Conservation (phyloP, 2,329 filamentous ascomycete species). For the Aspergillus sergii region DNA sequence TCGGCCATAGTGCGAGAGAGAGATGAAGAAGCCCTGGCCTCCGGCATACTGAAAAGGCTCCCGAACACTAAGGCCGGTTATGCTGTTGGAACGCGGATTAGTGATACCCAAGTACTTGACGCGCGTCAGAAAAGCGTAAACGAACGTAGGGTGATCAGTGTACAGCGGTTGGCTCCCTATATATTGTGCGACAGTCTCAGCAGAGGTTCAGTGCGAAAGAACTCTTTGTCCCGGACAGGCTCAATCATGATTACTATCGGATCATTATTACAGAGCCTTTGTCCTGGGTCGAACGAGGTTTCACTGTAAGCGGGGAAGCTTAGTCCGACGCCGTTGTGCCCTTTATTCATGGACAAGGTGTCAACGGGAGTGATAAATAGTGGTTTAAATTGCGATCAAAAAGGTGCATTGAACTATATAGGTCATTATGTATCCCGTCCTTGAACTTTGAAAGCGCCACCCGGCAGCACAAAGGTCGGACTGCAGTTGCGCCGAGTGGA, state of each 20-base stretch:
- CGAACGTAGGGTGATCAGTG: neutral
- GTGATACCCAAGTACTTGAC: neutral
- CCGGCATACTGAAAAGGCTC: neutral
- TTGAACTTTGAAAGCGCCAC: neutral
- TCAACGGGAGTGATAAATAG: neutral
- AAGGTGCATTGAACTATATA: constrained; percentile 2
- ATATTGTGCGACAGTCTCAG: neutral
- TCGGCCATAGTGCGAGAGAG: neutral
- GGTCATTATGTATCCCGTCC: neutral
- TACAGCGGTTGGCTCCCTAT: neutral
- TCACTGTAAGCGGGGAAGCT: neutral
- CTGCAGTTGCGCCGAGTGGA: neutral
- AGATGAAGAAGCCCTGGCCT: neutral
- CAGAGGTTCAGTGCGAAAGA: neutral
- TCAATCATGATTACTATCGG: neutral
- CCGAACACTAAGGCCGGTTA: neutral
- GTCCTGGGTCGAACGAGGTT: neutral
- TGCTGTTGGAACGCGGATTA: neutral
- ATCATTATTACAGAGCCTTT: neutral
- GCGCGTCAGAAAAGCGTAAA: neutral
- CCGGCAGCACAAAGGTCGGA: neutral
- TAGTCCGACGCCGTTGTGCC: neutral
- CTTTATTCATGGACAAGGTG: neutral
- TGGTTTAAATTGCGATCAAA: neutral
- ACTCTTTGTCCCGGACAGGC: neutral